A percentile compares a stretch with the other conserved stretches of the same genome.
phyloP scores from a whole-genome alignment of 805 yeast genomes.

The Clavispora vitiphila region DNA sequence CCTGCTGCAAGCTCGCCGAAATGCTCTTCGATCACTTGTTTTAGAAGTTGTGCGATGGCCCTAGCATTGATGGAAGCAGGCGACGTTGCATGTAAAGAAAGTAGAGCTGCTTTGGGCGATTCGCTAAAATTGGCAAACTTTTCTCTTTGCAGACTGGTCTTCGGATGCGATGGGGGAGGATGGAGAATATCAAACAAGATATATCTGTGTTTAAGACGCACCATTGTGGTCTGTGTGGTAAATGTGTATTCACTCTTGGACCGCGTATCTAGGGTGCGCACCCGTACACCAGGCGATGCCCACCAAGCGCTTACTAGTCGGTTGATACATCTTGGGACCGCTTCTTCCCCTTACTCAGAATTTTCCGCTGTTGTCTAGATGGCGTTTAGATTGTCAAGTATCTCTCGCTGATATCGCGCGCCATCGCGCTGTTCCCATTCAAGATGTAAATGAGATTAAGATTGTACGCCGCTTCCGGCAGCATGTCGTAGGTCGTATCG shows the following conservation, averaged over 20 bases:
- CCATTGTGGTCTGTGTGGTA: conserved; percentile 48
- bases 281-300: no score
- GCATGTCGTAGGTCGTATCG: conserved; percentile 53
- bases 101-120: conserved; percentile 34
- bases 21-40: conserved; percentile 51
- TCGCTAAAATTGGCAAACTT: conserved; percentile 19
- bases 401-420: conserved; percentile 58
- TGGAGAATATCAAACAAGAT: conserved; percentile 73
- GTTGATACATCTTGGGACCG: no score
- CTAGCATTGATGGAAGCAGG: conserved; percentile 46
- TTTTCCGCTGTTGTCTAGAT: no score
- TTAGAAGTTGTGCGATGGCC: conserved; percentile 47
- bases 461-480: conserved; percentile 82
- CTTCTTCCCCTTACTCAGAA: no score
- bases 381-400: conserved; percentile 51
- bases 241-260: background rate
- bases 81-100: conserved; percentile 48
- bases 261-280: background rate
- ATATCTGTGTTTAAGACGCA: conserved; percentile 80
- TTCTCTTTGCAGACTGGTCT: conserved; percentile 7
- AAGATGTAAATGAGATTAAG: conserved; percentile 67
- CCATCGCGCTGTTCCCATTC: conserved; percentile 66
- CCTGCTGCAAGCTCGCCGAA: conserved; percentile 83
- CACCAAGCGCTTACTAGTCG: no score
- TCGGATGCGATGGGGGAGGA: conserved; percentile 39